phyloP scores from a whole-genome alignment of 768 basidiomycete genomes.

The Agaricus sinodeliciosus region DNA sequence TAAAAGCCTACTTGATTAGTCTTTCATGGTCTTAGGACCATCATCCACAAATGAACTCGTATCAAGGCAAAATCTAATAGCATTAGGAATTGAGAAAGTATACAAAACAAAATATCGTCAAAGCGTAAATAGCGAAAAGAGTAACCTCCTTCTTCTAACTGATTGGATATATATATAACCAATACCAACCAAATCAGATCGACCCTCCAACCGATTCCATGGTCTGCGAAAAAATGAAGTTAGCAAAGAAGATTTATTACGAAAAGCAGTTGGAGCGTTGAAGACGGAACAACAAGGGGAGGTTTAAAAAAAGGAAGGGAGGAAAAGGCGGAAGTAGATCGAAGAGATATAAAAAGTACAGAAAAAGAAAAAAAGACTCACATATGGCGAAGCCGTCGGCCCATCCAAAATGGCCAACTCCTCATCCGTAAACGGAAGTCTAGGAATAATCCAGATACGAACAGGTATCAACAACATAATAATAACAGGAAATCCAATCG shows the following conservation, averaged over 20 bases:
- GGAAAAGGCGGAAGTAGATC: background rate
- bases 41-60: too few species aligned
- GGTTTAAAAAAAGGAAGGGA: too few species aligned
- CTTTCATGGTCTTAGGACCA: too few species aligned
- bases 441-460: conserved; percentile 64
- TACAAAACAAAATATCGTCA: too few species aligned
- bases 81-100: too few species aligned
- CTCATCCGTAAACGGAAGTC: conserved; percentile 65
- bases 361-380: conserved; percentile 41
- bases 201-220: conserved; percentile 21
- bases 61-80: too few species aligned
- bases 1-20: too few species aligned
- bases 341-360: conserved; percentile 24
- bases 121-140: too few species aligned
- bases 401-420: conserved; percentile 86
- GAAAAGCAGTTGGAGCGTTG: too few species aligned
- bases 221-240: conserved; percentile 11
- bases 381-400: conserved; percentile 82
- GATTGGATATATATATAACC: too few species aligned
- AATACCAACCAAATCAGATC: conserved; percentile 1
- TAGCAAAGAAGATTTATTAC: background rate
- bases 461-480: conserved; percentile 81
- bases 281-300: background rate
- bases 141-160: too few species aligned
- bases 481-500: conserved; percentile 87